Evolutionary conservation across 1,284 basidiomycete genomes (phyloP), one percentile per base, ranked within the genome.

Genomic region (Malassezia arunalokei): DNA sequence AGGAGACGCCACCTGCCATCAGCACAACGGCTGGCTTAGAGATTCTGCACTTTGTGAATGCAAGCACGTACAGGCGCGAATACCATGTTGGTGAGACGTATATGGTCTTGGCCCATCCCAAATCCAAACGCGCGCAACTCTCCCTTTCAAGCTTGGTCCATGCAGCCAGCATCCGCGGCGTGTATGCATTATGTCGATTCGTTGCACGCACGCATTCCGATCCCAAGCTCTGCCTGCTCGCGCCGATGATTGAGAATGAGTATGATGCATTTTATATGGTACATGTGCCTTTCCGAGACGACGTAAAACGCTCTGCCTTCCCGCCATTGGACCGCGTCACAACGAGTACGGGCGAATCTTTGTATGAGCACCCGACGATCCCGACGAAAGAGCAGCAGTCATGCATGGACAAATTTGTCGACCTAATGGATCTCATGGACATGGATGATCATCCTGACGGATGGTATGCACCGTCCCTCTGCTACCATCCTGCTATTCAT

Each of bases 231-330:
- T 66, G 61, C 9, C 44, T 68, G 1, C 58, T 71, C 12, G 57
- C 54, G 37, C 67, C 68, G n/a, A 44, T 55, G 14, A 49, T 62
- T 2, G 56, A 59, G 14, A 48, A 60, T 24, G 55, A 57, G 15
- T 57, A 50, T 35, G 62, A 68, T 33, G 62, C 48, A 47, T 62
- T 68, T 44, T 56, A 54, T 49, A 49, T 53, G 43, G 32, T 58
- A 6, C 64, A 40, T n/a, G 82, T 94, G 78, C 92, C 92, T 0
- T 96, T 95, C 67, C 86, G 88, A 3, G 90, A 96, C 66, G 92
- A 98, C 65, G 78, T 91, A 48, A 81, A 87, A 56, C 83, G 82
- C 58, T 89, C 88, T 72, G 83, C 81, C 8, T 95, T 96, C 70
- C 82, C 85, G 0, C 87, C 87, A 0, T 78, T 96, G 33, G 82